Percentiles rank a stretch among this genome's conserved stretches.
phyloP scores from a whole-genome alignment of 2,329 filamentous ascomycete genomes.

The Phyllosticta citriasiana region DNA sequence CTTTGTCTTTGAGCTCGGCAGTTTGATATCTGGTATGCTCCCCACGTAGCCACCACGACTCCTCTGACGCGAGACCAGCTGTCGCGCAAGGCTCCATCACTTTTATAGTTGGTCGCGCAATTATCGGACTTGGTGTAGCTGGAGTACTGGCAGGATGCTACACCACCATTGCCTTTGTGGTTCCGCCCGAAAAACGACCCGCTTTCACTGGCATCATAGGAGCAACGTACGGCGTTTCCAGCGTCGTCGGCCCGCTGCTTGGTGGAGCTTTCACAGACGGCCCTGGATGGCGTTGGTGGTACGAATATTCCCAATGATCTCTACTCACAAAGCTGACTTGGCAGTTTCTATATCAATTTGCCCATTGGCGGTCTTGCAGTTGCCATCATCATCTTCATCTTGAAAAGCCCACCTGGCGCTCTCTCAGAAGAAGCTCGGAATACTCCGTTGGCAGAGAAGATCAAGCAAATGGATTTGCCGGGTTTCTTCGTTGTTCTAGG shows the following conservation, averaged over 20 bases:
- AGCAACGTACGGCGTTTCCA: constrained; percentile 11
- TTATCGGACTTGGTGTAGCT: constrained; percentile 41
- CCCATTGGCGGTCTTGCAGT: constrained; percentile 34
- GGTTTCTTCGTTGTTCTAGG: constrained; percentile 24
- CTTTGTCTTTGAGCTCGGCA: constrained; percentile 44
- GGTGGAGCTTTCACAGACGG: constrained; percentile 14
- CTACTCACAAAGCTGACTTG: not conserved
- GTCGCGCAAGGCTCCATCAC: constrained; percentile 20
- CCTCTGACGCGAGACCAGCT: not conserved
- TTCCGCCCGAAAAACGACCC: constrained; percentile 30
- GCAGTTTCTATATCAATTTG: constrained; percentile 34
- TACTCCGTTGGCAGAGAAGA: constrained; percentile 10
- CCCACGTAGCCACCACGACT: not conserved
- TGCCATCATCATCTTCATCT: constrained; percentile 30
- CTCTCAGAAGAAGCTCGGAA: constrained; percentile 16
- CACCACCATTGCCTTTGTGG: constrained; percentile 38
- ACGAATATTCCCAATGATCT: not conserved
- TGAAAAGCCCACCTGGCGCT: constrained; percentile 24
- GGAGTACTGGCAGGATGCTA: constrained; percentile 40
- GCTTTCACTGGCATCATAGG: not conserved
- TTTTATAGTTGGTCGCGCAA: constrained; percentile 41
- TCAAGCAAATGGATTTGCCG: constrained; percentile 17
- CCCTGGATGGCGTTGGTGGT: constrained; percentile 28
- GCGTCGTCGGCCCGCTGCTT: constrained; percentile 16
- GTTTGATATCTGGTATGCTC: constrained; percentile 36